These are phyloP conservation scores for Penicillium sp. DNA, from an alignment of 2,329 filamentous ascomycete genomes.

Conservation along the genomic window DNA sequence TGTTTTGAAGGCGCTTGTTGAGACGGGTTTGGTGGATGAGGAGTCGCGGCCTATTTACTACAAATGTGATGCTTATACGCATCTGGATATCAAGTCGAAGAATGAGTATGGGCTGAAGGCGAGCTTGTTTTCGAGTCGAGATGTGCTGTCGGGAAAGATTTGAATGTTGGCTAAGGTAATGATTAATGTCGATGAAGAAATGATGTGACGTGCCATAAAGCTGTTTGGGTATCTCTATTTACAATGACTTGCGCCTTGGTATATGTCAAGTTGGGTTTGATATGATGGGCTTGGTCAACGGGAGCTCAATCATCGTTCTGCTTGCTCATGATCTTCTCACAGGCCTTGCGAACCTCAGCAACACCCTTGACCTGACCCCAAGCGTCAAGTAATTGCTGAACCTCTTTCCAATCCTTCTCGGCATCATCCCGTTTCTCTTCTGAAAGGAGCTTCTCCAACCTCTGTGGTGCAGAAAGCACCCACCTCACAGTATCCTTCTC, in stretches of 20 bases:
- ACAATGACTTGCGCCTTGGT: background rate
- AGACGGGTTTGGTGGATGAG: slow-evolving; percentile 55
- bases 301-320: slow-evolving; percentile 22
- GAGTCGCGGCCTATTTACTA: slow-evolving; percentile 61
- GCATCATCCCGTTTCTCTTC: slow-evolving; percentile 41
- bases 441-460: slow-evolving; percentile 36
- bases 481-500: slow-evolving; percentile 45
- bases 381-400: slow-evolving; percentile 36
- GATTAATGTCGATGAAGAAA: slow-evolving; percentile 3
- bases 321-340: slow-evolving; percentile 37
- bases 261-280: background rate
- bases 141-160: slow-evolving; percentile 31
- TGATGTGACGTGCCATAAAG: slow-evolving; percentile 2
- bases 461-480: slow-evolving; percentile 41
- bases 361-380: slow-evolving; percentile 46
- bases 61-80: slow-evolving; percentile 69
- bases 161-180: slow-evolving; percentile 3
- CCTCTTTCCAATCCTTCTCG: slow-evolving; percentile 41
- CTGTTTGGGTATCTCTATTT: slow-evolving; percentile 11
- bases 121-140: slow-evolving; percentile 41
- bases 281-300: background rate
- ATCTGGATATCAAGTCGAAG: slow-evolving; percentile 57
- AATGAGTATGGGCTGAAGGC: slow-evolving; percentile 62
- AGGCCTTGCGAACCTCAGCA: slow-evolving; percentile 37
- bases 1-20: slow-evolving; percentile 59